Evolutionary conservation across 1,284 basidiomycete genomes (phyloP).

Genomic region (Leccinum griseonigrum): DNA sequence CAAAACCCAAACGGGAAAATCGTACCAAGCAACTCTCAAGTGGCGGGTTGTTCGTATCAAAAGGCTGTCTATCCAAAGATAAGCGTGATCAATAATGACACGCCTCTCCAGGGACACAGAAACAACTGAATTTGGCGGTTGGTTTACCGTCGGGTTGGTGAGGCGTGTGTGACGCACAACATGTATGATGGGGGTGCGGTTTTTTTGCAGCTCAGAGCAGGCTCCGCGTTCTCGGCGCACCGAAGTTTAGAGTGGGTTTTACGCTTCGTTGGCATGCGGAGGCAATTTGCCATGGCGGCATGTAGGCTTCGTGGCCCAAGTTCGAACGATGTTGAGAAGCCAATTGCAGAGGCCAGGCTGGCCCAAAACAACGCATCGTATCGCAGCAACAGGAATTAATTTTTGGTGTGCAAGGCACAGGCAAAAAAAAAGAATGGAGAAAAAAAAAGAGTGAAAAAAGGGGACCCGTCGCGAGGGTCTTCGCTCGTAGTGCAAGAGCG

Average conservation of each 20-base stretch:
- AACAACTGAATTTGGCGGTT: conserved; percentile 10
- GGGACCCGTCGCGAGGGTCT: conserved; percentile 13
- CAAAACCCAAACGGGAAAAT: conserved; percentile 5
- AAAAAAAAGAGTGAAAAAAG: conserved; percentile 1
- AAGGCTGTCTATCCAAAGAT: conserved; percentile 25
- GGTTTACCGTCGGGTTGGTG: background rate
- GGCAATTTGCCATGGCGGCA: background rate
- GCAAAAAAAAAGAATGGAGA: background rate
- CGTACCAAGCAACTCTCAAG: background rate
- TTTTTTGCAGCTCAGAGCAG: conserved; percentile 18
- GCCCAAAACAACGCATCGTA: conserved; percentile 6
- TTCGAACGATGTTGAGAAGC: conserved; percentile 4
- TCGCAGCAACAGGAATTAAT: conserved; percentile 3
- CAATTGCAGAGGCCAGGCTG: conserved; percentile 4
- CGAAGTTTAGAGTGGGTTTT: background rate
- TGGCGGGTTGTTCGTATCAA: conserved; percentile 11
- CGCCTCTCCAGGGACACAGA: conserved; percentile 7
- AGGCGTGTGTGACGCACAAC: conserved; percentile 1
- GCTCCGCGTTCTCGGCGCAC: conserved; percentile 21
- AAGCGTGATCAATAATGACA: background rate
- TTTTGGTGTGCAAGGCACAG: conserved; percentile 19
- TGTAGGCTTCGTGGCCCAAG: conserved; percentile 2
- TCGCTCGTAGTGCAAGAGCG: conserved; percentile 23
- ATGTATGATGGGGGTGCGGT: background rate
- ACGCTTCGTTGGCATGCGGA: background rate